Evolutionary conservation across 495 filamentous ascomycete genomes (phyloP), one percentile per base, ranked within the genome.

Genomic region (Tuber aestivum): DNA sequence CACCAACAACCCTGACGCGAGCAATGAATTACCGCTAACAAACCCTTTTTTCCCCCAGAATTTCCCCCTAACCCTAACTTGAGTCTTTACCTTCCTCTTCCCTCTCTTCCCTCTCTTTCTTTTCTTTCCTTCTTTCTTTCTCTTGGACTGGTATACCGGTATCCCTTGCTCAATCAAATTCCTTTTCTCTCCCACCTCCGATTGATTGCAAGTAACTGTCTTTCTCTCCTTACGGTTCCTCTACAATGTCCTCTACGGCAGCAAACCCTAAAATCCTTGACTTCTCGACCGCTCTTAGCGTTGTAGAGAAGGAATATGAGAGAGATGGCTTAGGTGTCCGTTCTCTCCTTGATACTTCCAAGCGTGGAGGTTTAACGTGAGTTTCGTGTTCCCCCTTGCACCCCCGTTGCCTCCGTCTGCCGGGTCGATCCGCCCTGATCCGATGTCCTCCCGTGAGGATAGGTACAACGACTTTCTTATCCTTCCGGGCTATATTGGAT

Each of bases 331-430:
- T 99, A 76, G 90, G 92, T 84, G 89, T 92, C 77, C 87, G 91
- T 78, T 90, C 92, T 70, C 87, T 99, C 70, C 87, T 97, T 75
- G 92, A 97, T 86, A 93, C 95, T 70, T 92, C 91, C 85, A 90
- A 88, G 82, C 90, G 92, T 83, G 95, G 95, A 76, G 95, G 95
- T 75, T 87, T 99, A 84, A 97, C 95, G 71, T 93, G 91, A 85
- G 76, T 89, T 88, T 41, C 23, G 5, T 27, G 12, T 69, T 72
- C 68, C 40, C 40, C 41, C 27, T 5, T 41, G 21, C 27, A 89
- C 89, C 80, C 91, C 89, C 83, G 89, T 92, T 80, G 89, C 88
- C 91, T 88, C 82, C 50, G 16, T 32, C 40, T 35, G 35, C 48
- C 27, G 45, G 61, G 48, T 74, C 40, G 37, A 32, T 71, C 21